Evolutionary conservation across 192 early-diverging fungal species (phyloP).

Genomic region (Allomyces macrogynus): DNA sequence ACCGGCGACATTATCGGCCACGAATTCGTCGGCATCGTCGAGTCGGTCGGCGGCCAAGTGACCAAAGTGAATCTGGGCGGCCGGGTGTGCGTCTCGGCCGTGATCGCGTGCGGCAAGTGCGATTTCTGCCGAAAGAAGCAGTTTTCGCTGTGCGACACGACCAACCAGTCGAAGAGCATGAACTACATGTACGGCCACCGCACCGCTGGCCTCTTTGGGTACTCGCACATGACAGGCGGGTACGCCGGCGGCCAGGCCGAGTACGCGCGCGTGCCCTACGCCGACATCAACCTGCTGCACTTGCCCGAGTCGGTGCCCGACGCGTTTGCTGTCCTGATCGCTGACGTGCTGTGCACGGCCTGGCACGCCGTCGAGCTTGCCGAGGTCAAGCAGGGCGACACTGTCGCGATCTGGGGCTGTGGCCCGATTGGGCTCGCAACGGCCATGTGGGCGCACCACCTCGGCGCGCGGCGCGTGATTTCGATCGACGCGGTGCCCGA

Average conservation of each 20-base stretch:
- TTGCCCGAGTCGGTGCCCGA: slow-evolving; percentile 19
- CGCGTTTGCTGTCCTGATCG: slow-evolving; percentile 24
- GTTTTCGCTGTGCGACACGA: slow-evolving; percentile 25
- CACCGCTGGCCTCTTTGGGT: slow-evolving; percentile 22
- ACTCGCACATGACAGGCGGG: slow-evolving; percentile 26
- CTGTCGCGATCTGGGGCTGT: slow-evolving; percentile 1
- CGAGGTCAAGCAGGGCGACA: background rate
- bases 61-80: slow-evolving; percentile 20
- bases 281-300: slow-evolving; percentile 25
- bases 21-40: slow-evolving; percentile 25
- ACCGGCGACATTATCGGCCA: slow-evolving; percentile 28
- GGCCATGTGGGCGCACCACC: slow-evolving; percentile 9
- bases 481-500: slow-evolving; percentile 17
- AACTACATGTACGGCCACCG: slow-evolving; percentile 24
- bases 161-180: slow-evolving; percentile 25
- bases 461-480: slow-evolving; percentile 20
- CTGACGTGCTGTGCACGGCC: slow-evolving; percentile 25
- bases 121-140: slow-evolving; percentile 21
- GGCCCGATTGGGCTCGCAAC: slow-evolving; percentile 2
- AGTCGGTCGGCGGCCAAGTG: slow-evolving; percentile 17
- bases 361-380: slow-evolving; percentile 18
- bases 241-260: slow-evolving; percentile 25
- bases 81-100: slow-evolving; percentile 20
- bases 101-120: slow-evolving; percentile 30
- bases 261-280: slow-evolving; percentile 27